Evolutionary conservation across 768 basidiomycete species (phyloP).

Genomic region (Lentinula aciculospora): DNA sequence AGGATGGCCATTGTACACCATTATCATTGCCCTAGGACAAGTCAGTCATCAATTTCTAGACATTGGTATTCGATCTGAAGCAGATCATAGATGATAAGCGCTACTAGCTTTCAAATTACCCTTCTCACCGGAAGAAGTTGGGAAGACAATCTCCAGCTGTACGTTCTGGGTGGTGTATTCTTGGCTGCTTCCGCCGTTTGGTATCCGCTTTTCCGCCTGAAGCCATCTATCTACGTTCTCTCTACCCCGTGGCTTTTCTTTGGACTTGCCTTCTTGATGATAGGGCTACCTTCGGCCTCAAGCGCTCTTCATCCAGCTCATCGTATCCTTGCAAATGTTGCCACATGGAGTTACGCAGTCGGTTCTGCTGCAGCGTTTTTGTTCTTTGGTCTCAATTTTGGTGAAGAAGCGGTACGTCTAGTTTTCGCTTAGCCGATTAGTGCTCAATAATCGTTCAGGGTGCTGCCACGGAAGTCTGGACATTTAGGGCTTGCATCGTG

Average conservation of each 20-base stretch:
- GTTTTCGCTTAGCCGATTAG: conserved; percentile 24
- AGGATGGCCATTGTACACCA: conserved; percentile 91
- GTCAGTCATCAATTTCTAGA: conserved; percentile 24
- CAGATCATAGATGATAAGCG: conserved; percentile 63
- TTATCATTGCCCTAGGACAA: conserved; percentile 84
- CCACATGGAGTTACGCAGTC: conserved; percentile 89
- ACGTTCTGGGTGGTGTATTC: conserved; percentile 89
- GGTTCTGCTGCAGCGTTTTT: conserved; percentile 92
- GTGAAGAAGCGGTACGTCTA: conserved; percentile 83
- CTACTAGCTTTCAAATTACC: conserved; percentile 94
- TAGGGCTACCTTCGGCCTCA: conserved; percentile 78
- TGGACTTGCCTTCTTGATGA: conserved; percentile 85
- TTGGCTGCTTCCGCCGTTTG: conserved; percentile 81
- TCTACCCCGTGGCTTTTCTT: conserved; percentile 91
- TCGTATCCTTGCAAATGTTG: conserved; percentile 63
- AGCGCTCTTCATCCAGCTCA: conserved; percentile 55
- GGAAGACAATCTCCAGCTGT: conserved; percentile 75
- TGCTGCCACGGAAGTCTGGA: conserved; percentile 94
- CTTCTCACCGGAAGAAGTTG: conserved; percentile 83
- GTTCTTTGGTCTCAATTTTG: conserved; percentile 95
- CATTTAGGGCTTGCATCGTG: conserved; percentile 83
- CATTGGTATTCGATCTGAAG: not conserved
- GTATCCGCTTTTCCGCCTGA: conserved; percentile 87
- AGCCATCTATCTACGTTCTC: conserved; percentile 84
- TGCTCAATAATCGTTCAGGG: conserved; percentile 39